phyloP scores from a whole-genome alignment of 441 rosid genomes.

The Gossypium trilobum region DNA sequence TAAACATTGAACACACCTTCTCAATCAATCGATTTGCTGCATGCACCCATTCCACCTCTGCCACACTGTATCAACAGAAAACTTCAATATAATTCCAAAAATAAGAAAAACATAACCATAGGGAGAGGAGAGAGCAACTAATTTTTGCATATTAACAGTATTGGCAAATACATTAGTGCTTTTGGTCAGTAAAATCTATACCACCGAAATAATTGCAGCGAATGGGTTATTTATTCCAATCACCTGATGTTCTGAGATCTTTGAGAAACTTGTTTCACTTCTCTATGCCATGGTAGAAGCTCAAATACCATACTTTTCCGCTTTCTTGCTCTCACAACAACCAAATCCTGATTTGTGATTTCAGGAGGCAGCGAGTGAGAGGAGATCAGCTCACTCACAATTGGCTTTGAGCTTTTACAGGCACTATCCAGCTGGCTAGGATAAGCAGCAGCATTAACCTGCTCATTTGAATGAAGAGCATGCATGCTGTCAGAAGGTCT shows the following conservation, averaged over 20 bases:
- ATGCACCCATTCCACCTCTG: conserved; percentile 65
- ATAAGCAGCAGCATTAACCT: conserved; percentile 23
- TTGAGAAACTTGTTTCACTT: conserved; percentile 34
- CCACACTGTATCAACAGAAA: conserved; percentile 39
- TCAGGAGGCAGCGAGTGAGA: conserved; percentile 30
- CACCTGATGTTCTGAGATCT: conserved; percentile 57
- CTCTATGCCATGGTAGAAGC: conserved; percentile 65
- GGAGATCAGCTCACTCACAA: conserved; percentile 31
- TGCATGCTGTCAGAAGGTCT: conserved; percentile 36
- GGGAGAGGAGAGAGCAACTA: neutral
- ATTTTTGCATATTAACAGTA: neutral
- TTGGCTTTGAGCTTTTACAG: conserved; percentile 25
- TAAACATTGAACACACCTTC: conserved; percentile 44
- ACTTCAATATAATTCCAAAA: conserved; percentile 9
- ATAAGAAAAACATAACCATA: neutral
- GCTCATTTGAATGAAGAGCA: conserved; percentile 29
- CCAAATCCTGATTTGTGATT: conserved; percentile 29
- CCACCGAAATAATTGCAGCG: neutral
- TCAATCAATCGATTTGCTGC: conserved; percentile 54
- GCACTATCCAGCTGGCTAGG: conserved; percentile 24
- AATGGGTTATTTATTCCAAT: conserved; percentile 10
- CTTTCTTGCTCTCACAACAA: conserved; percentile 42
- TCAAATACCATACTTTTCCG: conserved; percentile 51
- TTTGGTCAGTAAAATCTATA: neutral
- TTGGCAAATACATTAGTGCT: neutral